Evolutionary conservation across 257 asterid genomes (phyloP), one percentile per base, ranked within the genome.

Genomic region (Nicotiana sylvestris): DNA sequence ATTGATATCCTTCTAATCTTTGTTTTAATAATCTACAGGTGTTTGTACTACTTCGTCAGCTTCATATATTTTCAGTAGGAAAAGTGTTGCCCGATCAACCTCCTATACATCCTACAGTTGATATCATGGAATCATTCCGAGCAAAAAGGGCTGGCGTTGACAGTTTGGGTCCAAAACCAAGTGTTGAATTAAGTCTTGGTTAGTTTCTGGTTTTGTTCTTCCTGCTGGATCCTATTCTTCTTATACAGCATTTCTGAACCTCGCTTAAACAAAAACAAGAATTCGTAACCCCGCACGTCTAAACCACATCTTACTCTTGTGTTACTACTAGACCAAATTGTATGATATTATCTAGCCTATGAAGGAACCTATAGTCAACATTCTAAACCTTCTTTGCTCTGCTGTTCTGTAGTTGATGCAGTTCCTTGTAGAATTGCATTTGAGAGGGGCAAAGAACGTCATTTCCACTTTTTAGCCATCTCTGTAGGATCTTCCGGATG

Each of bases 391-490:
- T 30, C 35, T 67, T 78, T 46, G 37, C 33, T 82, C 76, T 85
- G 84, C 46, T 84, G 74, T 82, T 83, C 57, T 86, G 78, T 90
- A 96, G 99, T 87, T 85, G 97, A 90, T 82, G 91, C 93, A 57
- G 88, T 96, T 82, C 97, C 99, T 66, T 96, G 99, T 85, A 95
- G 97, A 83, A 96, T 96, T 83, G 96, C 99, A 74, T 96, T 96
- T 86, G 99, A 96, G 91, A 92, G 97, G 90, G 99, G 99, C 65
- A 96, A 91, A 85, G 99, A 94, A 86, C 97, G 97, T 29, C 92
- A 93, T 83, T 96, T 96, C 89, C 87, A 83, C 81, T 88, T 96
- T 84, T 84, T 94, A 82, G 90, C 99, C 78, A 81, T 92, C 87
- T 91, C 97, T 30, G 76, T 84, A 74, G 97, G 98, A 85, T 82